These are phyloP conservation scores for Trypanosoma avium DNA, from an alignment of 208 protist species.

Conservation along the genomic window DNA sequence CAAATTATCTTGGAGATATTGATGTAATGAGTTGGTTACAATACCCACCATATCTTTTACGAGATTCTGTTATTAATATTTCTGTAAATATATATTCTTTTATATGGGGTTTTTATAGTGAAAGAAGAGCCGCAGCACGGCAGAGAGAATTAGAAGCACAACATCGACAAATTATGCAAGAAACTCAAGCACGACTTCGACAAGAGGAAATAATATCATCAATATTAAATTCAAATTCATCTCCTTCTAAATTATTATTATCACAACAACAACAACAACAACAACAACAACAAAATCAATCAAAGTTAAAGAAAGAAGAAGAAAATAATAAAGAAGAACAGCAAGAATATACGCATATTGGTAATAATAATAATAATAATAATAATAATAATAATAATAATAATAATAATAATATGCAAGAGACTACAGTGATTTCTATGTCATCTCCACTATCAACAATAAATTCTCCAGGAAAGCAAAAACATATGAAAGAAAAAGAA, in stretches of 20 bases:
- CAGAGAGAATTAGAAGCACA: constrained; percentile 30
- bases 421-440: not conserved
- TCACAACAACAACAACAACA: constrained; percentile 10
- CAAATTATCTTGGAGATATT: constrained; percentile 42
- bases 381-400: no score
- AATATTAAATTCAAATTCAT: not conserved
- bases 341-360: not conserved
- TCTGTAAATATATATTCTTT: constrained; percentile 6
- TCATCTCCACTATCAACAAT: no score
- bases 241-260: constrained; percentile 8
- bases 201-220: not conserved
- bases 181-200: constrained; percentile 6
- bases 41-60: constrained; percentile 39
- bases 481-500: not conserved
- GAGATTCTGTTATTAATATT: constrained; percentile 26
- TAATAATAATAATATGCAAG: not conserved
- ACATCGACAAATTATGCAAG: constrained; percentile 13
- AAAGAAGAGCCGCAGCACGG: constrained; percentile 20
- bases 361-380: no score
- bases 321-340: not conserved
- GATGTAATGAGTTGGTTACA: constrained; percentile 60
- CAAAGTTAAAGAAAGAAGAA: not conserved
- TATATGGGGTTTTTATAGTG: constrained; percentile 18
- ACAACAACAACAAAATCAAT: not conserved
- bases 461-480: no score